A percentile compares a stretch with the other conserved stretches of the same genome.
Evolutionary conservation across 2,329 filamentous ascomycete genomes (phyloP).

Genomic region (Ophidiomyces ophidiicola): DNA sequence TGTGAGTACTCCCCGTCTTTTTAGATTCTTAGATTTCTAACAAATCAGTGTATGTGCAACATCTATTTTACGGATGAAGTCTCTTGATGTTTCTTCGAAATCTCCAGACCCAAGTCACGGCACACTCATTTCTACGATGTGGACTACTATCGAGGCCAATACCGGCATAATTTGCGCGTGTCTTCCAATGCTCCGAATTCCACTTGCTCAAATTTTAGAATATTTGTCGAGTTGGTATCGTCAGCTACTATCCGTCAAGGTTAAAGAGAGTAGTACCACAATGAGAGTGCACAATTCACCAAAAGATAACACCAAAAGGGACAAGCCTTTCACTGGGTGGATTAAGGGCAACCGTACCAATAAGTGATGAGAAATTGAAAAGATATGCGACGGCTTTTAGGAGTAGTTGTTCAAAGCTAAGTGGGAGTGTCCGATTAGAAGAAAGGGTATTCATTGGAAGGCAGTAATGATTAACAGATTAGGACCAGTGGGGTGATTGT

Average conservation of each 20-base stretch:
- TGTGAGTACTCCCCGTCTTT: constrained; percentile 19
- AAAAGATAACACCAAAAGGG: neutral
- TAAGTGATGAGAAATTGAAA: neutral
- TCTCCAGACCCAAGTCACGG: constrained; percentile 20
- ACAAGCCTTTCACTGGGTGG: neutral
- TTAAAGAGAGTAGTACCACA: neutral
- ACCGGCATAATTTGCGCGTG: constrained; percentile 30
- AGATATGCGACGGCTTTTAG: neutral
- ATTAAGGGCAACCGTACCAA: neutral
- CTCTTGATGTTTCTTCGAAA: constrained; percentile 21
- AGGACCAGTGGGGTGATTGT: no score
- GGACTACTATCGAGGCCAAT: constrained; percentile 28
- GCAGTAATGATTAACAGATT: no score
- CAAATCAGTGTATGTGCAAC: constrained; percentile 20
- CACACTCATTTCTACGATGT: constrained; percentile 24
- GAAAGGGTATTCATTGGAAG: no score
- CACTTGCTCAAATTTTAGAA: constrained; percentile 19
- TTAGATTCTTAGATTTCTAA: neutral
- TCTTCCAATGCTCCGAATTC: constrained; percentile 26
- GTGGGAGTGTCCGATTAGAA: no score
- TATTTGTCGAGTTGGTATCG: neutral
- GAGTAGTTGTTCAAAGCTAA: no score
- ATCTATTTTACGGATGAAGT: constrained; percentile 26
- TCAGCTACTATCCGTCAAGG: neutral
- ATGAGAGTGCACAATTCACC: neutral